Percentiles rank a stretch among this genome's conserved stretches.
Evolutionary conservation across 345 rosid genomes (phyloP).

Genomic region (Sonneratia caseolaris): DNA sequence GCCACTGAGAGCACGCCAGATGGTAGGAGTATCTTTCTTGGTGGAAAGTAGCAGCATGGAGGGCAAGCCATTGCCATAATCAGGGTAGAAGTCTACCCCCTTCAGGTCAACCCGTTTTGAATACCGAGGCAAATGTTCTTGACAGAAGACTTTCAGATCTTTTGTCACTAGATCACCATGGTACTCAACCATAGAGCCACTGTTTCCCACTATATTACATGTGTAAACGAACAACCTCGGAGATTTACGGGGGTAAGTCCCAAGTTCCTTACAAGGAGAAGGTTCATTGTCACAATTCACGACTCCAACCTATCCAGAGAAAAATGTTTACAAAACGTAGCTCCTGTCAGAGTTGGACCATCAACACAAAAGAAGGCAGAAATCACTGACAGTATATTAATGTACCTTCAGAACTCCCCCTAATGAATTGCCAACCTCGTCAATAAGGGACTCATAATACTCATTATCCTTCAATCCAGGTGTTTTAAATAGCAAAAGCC

Average conservation of each 20-base stretch:
- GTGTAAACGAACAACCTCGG: constrained; percentile 67
- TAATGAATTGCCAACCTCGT: constrained; percentile 53
- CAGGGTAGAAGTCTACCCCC: constrained; percentile 24
- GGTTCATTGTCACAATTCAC: constrained; percentile 66
- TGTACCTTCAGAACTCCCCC: constrained; percentile 81
- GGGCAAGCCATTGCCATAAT: constrained; percentile 26
- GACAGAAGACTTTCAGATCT: constrained; percentile 60
- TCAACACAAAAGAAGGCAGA: not conserved
- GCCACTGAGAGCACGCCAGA: constrained; percentile 91
- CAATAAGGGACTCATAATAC: constrained; percentile 45
- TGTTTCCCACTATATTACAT: constrained; percentile 30
- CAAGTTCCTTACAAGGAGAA: constrained; percentile 62
- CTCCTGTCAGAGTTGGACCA: not conserved
- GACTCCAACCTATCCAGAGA: constrained; percentile 49
- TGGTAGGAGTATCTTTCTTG: constrained; percentile 68
- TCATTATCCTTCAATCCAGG: constrained; percentile 38
- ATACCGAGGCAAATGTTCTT: constrained; percentile 65
- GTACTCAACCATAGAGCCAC: constrained; percentile 67
- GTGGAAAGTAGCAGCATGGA: constrained; percentile 76
- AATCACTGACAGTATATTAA: not conserved
- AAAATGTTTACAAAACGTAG: not conserved
- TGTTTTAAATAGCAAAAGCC: constrained; percentile 65
- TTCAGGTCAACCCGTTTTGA: constrained; percentile 51
- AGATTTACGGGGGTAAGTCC: constrained; percentile 33
- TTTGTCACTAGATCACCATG: constrained; percentile 46